Conservation (phyloP, 2,329 filamentous ascomycete genomes). For the Fusarium sp. region DNA sequence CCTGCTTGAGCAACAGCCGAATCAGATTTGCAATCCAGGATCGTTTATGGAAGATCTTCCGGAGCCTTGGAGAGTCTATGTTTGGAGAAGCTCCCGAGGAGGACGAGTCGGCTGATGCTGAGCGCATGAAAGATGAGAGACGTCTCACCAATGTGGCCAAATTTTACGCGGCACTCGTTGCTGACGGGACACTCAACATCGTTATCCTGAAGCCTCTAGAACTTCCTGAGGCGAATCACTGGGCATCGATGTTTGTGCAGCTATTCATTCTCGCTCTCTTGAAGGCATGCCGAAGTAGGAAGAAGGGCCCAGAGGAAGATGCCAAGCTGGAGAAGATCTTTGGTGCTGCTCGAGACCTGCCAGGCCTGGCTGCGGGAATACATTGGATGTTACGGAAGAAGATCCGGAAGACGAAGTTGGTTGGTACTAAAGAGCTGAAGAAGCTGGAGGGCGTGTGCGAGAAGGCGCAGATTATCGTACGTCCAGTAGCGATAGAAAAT, state of each 20-base stretch:
- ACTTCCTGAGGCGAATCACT: slow-evolving; percentile 80
- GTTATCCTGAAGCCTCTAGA: slow-evolving; percentile 77
- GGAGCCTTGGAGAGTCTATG: slow-evolving; percentile 83
- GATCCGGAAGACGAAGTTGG: slow-evolving; percentile 73
- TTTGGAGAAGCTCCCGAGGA: slow-evolving; percentile 74
- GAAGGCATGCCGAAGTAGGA: slow-evolving; percentile 67
- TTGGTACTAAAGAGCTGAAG: slow-evolving; percentile 62
- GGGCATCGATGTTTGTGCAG: slow-evolving; percentile 83
- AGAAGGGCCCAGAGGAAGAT: slow-evolving; percentile 64
- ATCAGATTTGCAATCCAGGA: slow-evolving; percentile 90
- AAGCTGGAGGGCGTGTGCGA: slow-evolving; percentile 56
- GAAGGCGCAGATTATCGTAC: slow-evolving; percentile 52
- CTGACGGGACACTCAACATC: slow-evolving; percentile 61
- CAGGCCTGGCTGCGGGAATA: slow-evolving; percentile 78
- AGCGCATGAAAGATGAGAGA: slow-evolving; percentile 62
- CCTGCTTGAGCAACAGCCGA: slow-evolving; percentile 77
- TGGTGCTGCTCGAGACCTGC: slow-evolving; percentile 70
- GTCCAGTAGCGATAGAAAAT: slow-evolving; percentile 35
- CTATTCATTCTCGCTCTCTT: slow-evolving; percentile 83
- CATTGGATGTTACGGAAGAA: slow-evolving; percentile 85
- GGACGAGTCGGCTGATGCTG: slow-evolving; percentile 64
- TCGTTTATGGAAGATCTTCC: slow-evolving; percentile 87
- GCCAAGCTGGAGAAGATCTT: slow-evolving; percentile 75
- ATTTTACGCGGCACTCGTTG: slow-evolving; percentile 66
- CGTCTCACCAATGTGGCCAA: slow-evolving; percentile 67